Percentiles rank a stretch among this genome's conserved stretches.
Conservation (phyloP, 1,139 yeast genomes). For the Kodamaea derodonti region DNA sequence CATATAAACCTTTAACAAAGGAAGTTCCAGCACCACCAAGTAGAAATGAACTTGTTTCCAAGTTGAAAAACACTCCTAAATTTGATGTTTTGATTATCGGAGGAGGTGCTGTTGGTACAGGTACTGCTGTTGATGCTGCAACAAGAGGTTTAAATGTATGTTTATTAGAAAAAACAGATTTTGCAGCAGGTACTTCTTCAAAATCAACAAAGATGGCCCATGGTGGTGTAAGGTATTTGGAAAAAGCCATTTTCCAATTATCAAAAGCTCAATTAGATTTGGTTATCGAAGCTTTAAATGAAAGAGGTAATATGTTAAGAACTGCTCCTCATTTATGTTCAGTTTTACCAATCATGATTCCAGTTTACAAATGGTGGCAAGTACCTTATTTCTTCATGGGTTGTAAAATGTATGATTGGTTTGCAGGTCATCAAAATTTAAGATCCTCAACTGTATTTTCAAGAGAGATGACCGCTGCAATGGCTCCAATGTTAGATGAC, state of each 20-base stretch:
- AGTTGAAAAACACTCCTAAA: constrained; percentile 37
- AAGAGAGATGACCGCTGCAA: constrained; percentile 61
- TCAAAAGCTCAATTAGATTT: constrained; percentile 89
- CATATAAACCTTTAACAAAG: constrained; percentile 38
- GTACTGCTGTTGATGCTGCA: constrained; percentile 88
- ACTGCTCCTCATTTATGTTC: constrained; percentile 92
- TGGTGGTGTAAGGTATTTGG: constrained; percentile 94
- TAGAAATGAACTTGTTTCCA: constrained; percentile 31
- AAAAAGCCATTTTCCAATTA: constrained; percentile 88
- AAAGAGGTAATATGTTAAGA: constrained; percentile 82
- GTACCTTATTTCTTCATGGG: constrained; percentile 92
- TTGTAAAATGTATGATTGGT: constrained; percentile 86
- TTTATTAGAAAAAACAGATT: constrained; percentile 80
- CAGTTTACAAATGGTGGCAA: constrained; percentile 95
- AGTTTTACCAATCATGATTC: constrained; percentile 89
- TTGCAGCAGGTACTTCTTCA: constrained; percentile 89
- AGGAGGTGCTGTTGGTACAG: constrained; percentile 96
- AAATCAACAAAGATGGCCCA: constrained; percentile 97
- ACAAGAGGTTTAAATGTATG: constrained; percentile 90
- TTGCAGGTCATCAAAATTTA: constrained; percentile 87
- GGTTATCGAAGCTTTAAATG: constrained; percentile 91
- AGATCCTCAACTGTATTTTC: constrained; percentile 74
- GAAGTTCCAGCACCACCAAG: constrained; percentile 34
- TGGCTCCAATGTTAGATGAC: constrained; percentile 86
- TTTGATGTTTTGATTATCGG: constrained; percentile 86